Evolutionary conservation across 768 basidiomycete species (phyloP).

Genomic region (Kondoa malvinella): DNA sequence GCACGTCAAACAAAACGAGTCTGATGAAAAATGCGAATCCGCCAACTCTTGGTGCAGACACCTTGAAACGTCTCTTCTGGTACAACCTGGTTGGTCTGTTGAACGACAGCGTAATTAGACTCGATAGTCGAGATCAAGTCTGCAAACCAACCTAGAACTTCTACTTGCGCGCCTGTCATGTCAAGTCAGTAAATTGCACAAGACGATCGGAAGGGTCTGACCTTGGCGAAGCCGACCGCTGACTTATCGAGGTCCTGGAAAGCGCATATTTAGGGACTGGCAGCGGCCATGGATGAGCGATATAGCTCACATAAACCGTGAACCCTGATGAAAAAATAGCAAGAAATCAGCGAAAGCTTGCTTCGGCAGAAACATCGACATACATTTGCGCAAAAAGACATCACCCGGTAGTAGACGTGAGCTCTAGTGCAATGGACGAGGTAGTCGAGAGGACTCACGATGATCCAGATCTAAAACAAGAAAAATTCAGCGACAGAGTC

Average conservation of each 20-base stretch:
- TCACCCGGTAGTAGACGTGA: constrained; percentile 38
- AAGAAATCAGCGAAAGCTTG: too few species aligned
- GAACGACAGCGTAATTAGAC: neutral
- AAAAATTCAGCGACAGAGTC: neutral
- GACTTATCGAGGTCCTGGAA: constrained; percentile 64
- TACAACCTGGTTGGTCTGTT: neutral
- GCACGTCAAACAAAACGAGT: neutral
- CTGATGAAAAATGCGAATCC: constrained; percentile 25
- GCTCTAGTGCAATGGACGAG: constrained; percentile 3
- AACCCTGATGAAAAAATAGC: neutral
- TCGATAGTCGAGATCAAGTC: too few species aligned
- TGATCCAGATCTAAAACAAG: neutral
- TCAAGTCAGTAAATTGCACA: neutral
- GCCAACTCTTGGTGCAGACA: too few species aligned
- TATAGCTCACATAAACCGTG: too few species aligned
- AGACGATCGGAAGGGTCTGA: constrained; percentile 7
- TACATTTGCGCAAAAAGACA: constrained; percentile 72
- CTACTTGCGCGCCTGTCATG: neutral
- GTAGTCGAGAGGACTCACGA: neutral
- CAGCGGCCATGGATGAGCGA: too few species aligned
- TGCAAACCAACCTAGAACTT: neutral
- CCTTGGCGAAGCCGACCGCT: constrained; percentile 65
- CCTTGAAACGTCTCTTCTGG: too few species aligned
- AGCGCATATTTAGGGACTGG: too few species aligned
- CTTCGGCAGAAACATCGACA: too few species aligned